Base-by-base conservation (phyloP, 1,284 basidiomycete genomes). In the Pterula multifida region DNA sequence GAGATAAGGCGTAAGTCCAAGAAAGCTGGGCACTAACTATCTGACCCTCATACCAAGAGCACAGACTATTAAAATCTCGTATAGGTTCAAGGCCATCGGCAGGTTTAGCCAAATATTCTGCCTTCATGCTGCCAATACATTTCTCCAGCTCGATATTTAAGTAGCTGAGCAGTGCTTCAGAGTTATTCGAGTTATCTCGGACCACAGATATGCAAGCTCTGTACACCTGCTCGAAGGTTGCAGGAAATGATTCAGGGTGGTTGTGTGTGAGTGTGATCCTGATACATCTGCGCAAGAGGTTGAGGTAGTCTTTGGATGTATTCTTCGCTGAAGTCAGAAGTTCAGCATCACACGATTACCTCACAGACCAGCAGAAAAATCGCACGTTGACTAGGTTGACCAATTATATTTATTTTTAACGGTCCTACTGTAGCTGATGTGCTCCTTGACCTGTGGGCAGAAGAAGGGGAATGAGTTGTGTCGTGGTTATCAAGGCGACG, bases 31-130 rank as follows among this genome's bases (percentile, higher is more conserved):
- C 17, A 62, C 81, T 63, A 59, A 84, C 82, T 54, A 83, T 69
- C 57, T 73, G 71, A 26, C 62, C 64, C 57, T 84, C 78, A 46
- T 81, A 84, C 81, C 79, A 84, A 19, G 67, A 64, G 57, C 79
- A 81, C 0, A 62, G 59, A 13, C 67, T 62, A 2, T 76, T 76
- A 52, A 86, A 77, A 11, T 65, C 61, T 0, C 57, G 55, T 3
- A 85, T 61, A 76, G 81, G 86, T 3, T 66, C 62, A 24, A 68
- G 65, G 1, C 63, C 66, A 11, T 61, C 57, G 0, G 60, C 55
- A 39, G 51, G 23, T 24, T 23, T 6, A 2, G 12, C 32, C 6
- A 23, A 17, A 26, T 13, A 36, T 35, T 1, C 4, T 24, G 23
- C 3, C 24, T n/a, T 12, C 6, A 83, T 50, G 1, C 59, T 56